Conservation (phyloP, 1,284 basidiomycete species). For the Meira miltonrushii region DNA sequence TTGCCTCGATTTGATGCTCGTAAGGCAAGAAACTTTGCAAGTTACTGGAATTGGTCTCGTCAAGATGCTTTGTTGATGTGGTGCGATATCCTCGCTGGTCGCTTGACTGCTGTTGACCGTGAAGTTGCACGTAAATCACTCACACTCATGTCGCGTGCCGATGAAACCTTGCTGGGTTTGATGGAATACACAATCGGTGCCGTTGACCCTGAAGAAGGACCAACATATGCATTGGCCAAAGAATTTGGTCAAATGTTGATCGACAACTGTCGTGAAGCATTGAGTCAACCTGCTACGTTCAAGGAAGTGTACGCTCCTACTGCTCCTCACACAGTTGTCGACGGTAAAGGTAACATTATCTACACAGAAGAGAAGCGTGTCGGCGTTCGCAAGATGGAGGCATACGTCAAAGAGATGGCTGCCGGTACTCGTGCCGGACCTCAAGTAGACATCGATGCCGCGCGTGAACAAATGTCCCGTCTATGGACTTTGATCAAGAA, state of each 20-base stretch:
- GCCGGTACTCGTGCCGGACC: constrained; percentile 67
- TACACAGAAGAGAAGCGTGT: constrained; percentile 91
- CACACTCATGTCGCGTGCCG: constrained; percentile 92
- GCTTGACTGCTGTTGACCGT: constrained; percentile 78
- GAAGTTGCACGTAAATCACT: constrained; percentile 68
- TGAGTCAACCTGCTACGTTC: constrained; percentile 78
- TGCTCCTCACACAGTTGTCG: constrained; percentile 89
- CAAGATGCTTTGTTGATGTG: constrained; percentile 92
- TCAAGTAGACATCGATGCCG: constrained; percentile 68
- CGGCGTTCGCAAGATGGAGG: constrained; percentile 93
- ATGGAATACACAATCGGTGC: constrained; percentile 93
- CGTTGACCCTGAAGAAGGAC: constrained; percentile 69
- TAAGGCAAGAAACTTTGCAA: constrained; percentile 96
- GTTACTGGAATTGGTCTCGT: constrained; percentile 98
- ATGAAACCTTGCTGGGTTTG: constrained; percentile 65
- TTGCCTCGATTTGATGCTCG: constrained; percentile 86
- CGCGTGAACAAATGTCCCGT: constrained; percentile 89
- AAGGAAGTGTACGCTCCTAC: constrained; percentile 71
- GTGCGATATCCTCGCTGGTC: constrained; percentile 69
- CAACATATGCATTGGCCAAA: constrained; percentile 88
- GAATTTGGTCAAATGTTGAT: constrained; percentile 94
- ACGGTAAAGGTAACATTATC: constrained; percentile 84
- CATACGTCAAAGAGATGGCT: constrained; percentile 98
- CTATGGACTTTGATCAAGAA: constrained; percentile 96
- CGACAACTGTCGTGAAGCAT: constrained; percentile 81